phyloP scores from a whole-genome alignment of 2,329 filamentous ascomycete genomes.

The Stagonosporopsis rhizophila region DNA sequence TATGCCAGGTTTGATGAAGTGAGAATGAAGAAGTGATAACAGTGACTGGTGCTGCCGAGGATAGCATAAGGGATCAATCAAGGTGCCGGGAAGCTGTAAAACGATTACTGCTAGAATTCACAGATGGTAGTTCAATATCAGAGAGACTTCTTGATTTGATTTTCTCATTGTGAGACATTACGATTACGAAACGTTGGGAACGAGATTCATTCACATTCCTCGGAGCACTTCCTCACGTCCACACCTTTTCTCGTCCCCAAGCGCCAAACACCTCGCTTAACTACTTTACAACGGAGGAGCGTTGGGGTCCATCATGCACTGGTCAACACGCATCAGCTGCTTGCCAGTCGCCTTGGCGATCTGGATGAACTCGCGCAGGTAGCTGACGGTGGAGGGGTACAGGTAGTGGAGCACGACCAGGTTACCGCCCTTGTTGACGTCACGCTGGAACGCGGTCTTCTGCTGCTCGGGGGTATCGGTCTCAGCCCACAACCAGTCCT shows the following conservation, averaged over 20 bases:
- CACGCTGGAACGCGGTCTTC: slow-evolving; percentile 68
- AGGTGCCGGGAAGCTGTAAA: no score
- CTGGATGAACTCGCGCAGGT: slow-evolving; percentile 69
- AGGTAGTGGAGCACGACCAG: slow-evolving; percentile 75
- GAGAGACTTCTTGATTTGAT: not conserved
- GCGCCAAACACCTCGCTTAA: not conserved
- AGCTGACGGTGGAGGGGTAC: slow-evolving; percentile 68
- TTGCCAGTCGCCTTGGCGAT: slow-evolving; percentile 70
- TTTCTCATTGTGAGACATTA: not conserved
- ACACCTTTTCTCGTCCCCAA: not conserved
- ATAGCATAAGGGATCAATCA: no score
- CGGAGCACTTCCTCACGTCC: slow-evolving; percentile 4
- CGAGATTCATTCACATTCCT: not conserved
- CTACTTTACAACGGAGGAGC: slow-evolving; percentile 51
- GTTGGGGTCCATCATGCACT: slow-evolving; percentile 69
- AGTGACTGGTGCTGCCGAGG: no score
- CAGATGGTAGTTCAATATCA: not conserved
- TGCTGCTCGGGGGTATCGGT: slow-evolving; percentile 70
- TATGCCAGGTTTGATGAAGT: no score
- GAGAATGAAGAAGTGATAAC: no score
- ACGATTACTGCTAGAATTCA: not conserved
- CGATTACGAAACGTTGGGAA: slow-evolving; percentile 4
- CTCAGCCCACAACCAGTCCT: slow-evolving; percentile 74
- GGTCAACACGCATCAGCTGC: slow-evolving; percentile 70
- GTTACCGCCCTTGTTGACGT: slow-evolving; percentile 67